These are phyloP conservation scores for Pluteus cervinus DNA, from an alignment of 768 basidiomycete species.

Conservation along the genomic window DNA sequence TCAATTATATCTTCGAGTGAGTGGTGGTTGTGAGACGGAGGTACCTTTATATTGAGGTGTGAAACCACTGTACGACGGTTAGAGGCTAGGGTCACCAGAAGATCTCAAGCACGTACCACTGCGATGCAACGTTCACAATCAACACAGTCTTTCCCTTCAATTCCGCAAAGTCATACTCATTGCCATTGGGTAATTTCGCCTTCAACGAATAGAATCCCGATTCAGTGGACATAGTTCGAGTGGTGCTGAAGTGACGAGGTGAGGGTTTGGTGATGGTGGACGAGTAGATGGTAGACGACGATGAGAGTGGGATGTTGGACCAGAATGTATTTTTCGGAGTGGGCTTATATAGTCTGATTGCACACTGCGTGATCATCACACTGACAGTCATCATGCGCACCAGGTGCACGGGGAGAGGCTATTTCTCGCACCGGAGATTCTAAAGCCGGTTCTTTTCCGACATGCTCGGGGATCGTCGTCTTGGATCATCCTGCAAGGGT, in stretches of 20 bases:
- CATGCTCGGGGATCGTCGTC: too few species aligned
- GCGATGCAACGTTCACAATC: conserved; percentile 73
- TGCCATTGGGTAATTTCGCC: conserved; percentile 51
- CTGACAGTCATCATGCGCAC: too few species aligned
- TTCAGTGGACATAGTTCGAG: conserved; percentile 25
- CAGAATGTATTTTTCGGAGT: too few species aligned
- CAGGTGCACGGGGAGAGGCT: too few species aligned
- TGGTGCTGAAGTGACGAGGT: conserved; percentile 8
- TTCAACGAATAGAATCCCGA: conserved; percentile 63
- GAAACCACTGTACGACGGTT: conserved; percentile 52
- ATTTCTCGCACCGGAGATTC: too few species aligned
- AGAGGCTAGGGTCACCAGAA: neutral
- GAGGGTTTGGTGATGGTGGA: conserved; percentile 3
- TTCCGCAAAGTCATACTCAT: conserved; percentile 56
- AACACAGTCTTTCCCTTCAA: conserved; percentile 75
- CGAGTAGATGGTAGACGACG: too few species aligned
- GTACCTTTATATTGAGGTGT: conserved; percentile 73
- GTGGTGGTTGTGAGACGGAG: conserved; percentile 1
- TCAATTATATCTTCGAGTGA: neutral
- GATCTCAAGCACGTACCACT: conserved; percentile 44
- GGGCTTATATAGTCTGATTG: too few species aligned
- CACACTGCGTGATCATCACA: too few species aligned
- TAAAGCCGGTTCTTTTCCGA: too few species aligned
- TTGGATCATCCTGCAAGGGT: too few species aligned
- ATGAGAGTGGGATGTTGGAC: too few species aligned